Evolutionary conservation across 768 basidiomycete genomes (phyloP).

Genomic region (Calvatia gigantea): DNA sequence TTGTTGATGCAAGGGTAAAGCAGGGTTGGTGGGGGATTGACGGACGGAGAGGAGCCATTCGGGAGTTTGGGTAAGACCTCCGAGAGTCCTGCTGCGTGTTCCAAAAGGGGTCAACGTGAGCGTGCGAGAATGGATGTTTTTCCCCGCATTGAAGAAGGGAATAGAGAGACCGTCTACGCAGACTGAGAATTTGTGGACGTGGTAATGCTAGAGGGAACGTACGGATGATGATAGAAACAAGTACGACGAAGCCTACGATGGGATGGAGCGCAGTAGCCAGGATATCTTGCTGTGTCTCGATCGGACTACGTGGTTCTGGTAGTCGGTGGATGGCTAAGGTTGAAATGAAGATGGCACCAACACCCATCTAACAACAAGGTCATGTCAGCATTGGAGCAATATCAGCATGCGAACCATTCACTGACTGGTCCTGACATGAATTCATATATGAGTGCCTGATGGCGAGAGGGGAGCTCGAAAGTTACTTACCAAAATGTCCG

Average conservation of each 20-base stretch:
- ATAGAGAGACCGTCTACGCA: constrained; percentile 65
- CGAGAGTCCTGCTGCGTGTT: neutral
- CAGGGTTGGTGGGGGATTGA: constrained; percentile 6
- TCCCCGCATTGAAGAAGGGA: constrained; percentile 58
- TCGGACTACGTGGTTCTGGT: constrained; percentile 54
- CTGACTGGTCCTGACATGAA: constrained; percentile 49
- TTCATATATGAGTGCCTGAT: neutral
- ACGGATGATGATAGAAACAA: constrained; percentile 85
- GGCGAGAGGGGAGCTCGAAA: neutral
- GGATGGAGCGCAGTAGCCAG: constrained; percentile 75
- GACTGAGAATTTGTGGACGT: neutral
- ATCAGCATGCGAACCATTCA: too few relatives aligned
- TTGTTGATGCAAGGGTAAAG: neutral
- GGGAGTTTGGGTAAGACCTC: constrained; percentile 33
- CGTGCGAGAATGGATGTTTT: constrained; percentile 40
- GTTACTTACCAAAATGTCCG: constrained; percentile 77
- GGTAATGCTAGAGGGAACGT: constrained; percentile 22
- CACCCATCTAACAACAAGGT: constrained; percentile 79
- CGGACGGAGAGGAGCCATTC: constrained; percentile 40
- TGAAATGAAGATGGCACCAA: constrained; percentile 86
- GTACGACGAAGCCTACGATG: constrained; percentile 83
- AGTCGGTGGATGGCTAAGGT: constrained; percentile 65
- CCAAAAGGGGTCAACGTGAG: constrained; percentile 35
- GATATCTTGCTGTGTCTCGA: constrained; percentile 64
- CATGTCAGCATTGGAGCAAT: too few relatives aligned